Evolutionary conservation across 192 early-diverging fungal species (phyloP), one percentile per base, ranked within the genome.

Genomic region (Rhizoclosmatium globosum): DNA sequence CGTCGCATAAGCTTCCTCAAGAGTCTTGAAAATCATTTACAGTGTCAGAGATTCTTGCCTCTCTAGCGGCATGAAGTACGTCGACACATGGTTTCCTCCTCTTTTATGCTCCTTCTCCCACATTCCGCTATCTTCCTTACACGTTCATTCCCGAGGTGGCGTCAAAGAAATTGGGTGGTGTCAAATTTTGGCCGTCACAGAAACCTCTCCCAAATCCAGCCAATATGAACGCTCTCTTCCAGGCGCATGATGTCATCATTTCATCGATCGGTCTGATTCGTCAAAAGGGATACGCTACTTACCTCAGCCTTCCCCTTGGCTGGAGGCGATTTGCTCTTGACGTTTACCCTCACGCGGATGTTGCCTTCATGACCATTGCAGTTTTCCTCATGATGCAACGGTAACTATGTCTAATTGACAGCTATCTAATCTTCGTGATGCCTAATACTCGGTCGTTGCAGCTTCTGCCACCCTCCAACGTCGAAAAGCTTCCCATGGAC

Each of bases 321-420:
- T 71, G 69, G 69, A 45, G 69, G 50, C 46, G 69, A 13, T 71
- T 71, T 38, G 44, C 39, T 13, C 50, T 71, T 13, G 69, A 71
- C 38, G 69, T 71, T 23, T 48, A 48, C 38, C 69, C 69, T 2
- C 53, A 43, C 50, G 47, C 50, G 11, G 69, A 71, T 44, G 44
- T 57, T 7, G 38, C 44, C 21, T 13, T 56, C 48, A 23, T 71
- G n/a, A 31, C 48, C 2, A 15, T 71, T 41, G 47, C 53, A 7
- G 50, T n/a, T 21, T 48, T 71, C 21, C 47, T 71, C 50, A 56
- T 71, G 47, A n/a, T 17, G 3, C 23, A 13, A 19, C 47, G 69
- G 48, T 71, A 47, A 47, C 21, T 38, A 31, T 64, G 21, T 13
- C 53, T 9, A 56, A 56, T 56, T 9, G 11, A 56, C 11, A 56